Evolutionary conservation across 2,329 filamentous ascomycete species (phyloP), one percentile per base, ranked within the genome.

Genomic region (Magnaporthiopsis rhizophila): DNA sequence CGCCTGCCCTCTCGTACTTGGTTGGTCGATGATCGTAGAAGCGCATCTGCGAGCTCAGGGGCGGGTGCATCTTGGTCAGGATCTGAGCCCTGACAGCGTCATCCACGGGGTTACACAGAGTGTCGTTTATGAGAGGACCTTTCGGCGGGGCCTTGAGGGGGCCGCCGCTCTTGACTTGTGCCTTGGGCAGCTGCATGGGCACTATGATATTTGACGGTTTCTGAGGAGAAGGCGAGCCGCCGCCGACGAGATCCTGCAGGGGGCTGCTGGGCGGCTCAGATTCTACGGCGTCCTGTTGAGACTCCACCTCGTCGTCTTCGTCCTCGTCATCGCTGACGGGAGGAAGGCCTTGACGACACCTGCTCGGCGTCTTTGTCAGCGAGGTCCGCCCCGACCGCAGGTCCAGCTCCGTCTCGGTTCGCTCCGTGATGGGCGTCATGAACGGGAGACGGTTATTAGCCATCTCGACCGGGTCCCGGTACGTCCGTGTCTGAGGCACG

Each of bases 341-440:
- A 53, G 62, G 30, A 6, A 66, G 64, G 62, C 65, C 66, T 32
- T 65, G 69, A 34, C 67, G 65, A 57, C 65, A 21, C 70, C 71
- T 89, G 69, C 86, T 92, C 21, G 92, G 92, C 5, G 92, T 96
- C 76, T 95, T 96, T 61, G 86, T 83, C 63, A 63, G 36, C 3
- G 62, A 32, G 15, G 53, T 21, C 21, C 62, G 62, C 6, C 8
- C 56, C 2, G 62, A 58, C 21, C 45, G 32, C 53, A 63, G 34
- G 56, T 63, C 38, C n/a, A 63, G 56, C 26, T 63, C 62, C 21
- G 88, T 90, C 76, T 99, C 95, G 0, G 95, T 99, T 70, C 92
- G 88, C 75, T 99, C 95, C 1, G 95, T 94, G 69, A 99, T 99
- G 1, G 95, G 95, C 0, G 95, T 99, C 95, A 99, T 98, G 74